Conservation (phyloP, 495 filamentous ascomycete genomes). For the Usnea hakonensis region DNA sequence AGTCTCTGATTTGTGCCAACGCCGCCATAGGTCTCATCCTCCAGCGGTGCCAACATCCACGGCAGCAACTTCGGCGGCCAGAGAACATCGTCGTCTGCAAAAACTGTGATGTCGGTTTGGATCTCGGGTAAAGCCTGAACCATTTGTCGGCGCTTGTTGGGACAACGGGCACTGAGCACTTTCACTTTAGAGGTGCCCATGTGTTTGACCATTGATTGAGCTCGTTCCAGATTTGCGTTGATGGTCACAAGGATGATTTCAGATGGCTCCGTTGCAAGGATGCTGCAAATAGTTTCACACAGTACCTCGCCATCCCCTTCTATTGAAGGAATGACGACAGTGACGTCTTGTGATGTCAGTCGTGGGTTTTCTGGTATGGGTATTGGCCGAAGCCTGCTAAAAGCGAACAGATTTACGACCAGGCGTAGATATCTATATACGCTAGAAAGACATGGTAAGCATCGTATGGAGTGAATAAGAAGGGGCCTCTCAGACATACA, state of each 20-base stretch:
- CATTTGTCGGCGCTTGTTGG: constrained; percentile 82
- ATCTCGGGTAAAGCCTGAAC: constrained; percentile 72
- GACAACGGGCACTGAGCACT: constrained; percentile 47
- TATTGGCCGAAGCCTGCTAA: constrained; percentile 57
- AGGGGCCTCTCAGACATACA: constrained; percentile 18
- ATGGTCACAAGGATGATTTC: constrained; percentile 59
- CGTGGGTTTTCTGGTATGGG: constrained; percentile 54
- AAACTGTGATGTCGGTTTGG: constrained; percentile 62
- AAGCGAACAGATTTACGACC: constrained; percentile 56
- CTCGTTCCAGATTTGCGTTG: constrained; percentile 51
- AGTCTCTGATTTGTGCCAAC: constrained; percentile 79
- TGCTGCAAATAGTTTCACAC: constrained; percentile 52
- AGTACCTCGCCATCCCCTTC: constrained; percentile 54
- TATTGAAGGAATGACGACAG: constrained; percentile 65
- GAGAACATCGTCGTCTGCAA: constrained; percentile 82
- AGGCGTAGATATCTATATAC: constrained; percentile 58
- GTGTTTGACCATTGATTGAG: constrained; percentile 42
- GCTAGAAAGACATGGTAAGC: constrained; percentile 27
- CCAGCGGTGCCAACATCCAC: constrained; percentile 81
- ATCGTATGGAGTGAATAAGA: background rate
- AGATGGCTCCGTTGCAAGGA: constrained; percentile 46
- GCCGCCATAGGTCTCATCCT: constrained; percentile 66
- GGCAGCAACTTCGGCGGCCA: constrained; percentile 69
- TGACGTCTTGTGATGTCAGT: constrained; percentile 61
- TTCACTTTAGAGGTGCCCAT: constrained; percentile 49